Evolutionary conservation across 345 rosid genomes (phyloP).

Genomic region (Eucalyptus regnans): DNA sequence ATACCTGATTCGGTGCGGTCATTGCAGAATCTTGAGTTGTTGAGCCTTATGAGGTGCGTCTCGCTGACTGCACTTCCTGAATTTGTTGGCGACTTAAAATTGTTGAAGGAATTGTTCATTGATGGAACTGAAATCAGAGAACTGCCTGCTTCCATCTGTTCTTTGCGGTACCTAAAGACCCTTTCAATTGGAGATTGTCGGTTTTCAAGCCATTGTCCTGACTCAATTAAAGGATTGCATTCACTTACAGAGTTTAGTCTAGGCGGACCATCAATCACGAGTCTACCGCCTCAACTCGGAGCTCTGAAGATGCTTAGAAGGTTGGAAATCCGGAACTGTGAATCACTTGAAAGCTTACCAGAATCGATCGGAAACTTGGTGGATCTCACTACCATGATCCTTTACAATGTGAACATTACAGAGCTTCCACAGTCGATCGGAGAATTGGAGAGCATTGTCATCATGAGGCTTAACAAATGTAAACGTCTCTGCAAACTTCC

Average conservation of each 20-base stretch:
- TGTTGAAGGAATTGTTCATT: conserved; percentile 4
- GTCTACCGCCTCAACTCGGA: conserved; percentile 22
- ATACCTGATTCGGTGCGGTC: conserved; percentile 23
- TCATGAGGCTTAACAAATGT: conserved; percentile 10
- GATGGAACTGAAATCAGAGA: conserved; percentile 10
- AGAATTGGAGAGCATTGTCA: conserved; percentile 16
- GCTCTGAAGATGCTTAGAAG: conserved; percentile 21
- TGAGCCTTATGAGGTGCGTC: conserved; percentile 18
- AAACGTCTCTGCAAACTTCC: conserved; percentile 28
- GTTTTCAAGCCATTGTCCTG: conserved; percentile 17
- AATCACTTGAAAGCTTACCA: conserved; percentile 14
- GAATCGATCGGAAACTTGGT: conserved; percentile 21
- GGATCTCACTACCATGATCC: conserved; percentile 11
- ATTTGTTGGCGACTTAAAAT: conserved; percentile 16
- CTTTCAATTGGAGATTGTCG: conserved; percentile 9
- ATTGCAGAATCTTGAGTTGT: conserved; percentile 23
- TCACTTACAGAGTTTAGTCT: conserved; percentile 14
- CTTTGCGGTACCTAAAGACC: conserved; percentile 12
- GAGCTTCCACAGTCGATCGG: conserved; percentile 39
- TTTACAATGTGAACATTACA: conserved; percentile 5
- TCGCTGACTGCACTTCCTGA: conserved; percentile 18
- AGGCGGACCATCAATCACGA: conserved; percentile 8
- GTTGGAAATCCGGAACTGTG: conserved; percentile 18
- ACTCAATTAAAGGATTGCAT: conserved; percentile 21
- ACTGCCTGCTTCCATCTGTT: conserved; percentile 27